These are phyloP conservation scores for Hemileccinum rubropunctum DNA, from an alignment of 768 basidiomycete species.

Conservation along the genomic window DNA sequence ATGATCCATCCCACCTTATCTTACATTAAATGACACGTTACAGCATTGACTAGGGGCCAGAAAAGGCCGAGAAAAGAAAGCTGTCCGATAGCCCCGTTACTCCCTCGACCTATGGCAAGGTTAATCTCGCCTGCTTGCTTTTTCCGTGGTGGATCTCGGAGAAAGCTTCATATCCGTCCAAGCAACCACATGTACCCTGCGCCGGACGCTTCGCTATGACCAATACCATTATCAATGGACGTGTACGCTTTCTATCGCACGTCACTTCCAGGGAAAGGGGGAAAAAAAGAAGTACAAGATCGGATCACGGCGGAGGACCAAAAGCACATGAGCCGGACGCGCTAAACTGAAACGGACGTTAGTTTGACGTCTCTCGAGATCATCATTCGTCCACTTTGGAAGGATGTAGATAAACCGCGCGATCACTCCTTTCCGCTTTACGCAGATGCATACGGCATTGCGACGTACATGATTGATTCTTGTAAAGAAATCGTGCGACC, in stretches of 20 bases:
- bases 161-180: neutral
- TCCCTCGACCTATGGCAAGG: constrained; percentile 14
- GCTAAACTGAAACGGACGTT: constrained; percentile 1
- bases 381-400: constrained; percentile 15
- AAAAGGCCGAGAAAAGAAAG: constrained; percentile 5
- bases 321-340: constrained; percentile 1
- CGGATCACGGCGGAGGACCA: constrained; percentile 6
- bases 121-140: constrained; percentile 24
- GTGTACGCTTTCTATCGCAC: neutral
- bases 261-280: neutral
- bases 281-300: constrained; percentile 5
- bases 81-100: constrained; percentile 15
- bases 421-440: constrained; percentile 12
- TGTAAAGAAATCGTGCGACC: constrained; percentile 5
- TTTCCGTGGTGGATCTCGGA: constrained; percentile 15
- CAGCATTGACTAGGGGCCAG: constrained; percentile 14
- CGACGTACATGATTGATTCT: constrained; percentile 3
- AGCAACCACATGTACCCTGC: neutral
- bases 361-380: constrained; percentile 13
- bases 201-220: neutral
- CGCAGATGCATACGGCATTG: constrained; percentile 9
- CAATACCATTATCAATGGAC: no score
- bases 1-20: constrained; percentile 18
- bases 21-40: constrained; percentile 17
- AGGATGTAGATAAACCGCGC: constrained; percentile 22